Percentiles rank a stretch among this genome's conserved stretches.
Evolutionary conservation across 805 yeast genomes (phyloP).

Genomic region (Kluyveromyces siamensis): DNA sequence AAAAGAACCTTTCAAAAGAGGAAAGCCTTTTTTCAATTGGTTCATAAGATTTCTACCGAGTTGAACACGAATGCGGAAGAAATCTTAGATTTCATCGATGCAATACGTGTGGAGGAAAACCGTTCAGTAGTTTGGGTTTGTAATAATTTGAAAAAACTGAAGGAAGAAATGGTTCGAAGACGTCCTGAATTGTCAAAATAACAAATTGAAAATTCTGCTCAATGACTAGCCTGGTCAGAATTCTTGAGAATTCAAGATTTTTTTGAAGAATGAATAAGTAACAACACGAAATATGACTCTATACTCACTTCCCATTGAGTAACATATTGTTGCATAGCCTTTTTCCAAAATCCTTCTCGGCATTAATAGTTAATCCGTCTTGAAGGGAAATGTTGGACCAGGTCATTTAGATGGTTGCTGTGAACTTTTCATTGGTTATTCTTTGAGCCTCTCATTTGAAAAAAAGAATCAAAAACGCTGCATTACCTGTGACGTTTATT

Average conservation of each 20-base stretch:
- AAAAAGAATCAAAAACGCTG: no score
- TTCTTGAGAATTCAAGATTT: not conserved
- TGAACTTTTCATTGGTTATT: no score
- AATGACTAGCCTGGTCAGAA: no score
- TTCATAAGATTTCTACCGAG: constrained; percentile 4
- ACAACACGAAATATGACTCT: no score
- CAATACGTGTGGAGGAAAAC: constrained; percentile 4
- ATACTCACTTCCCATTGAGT: no score
- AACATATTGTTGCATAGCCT: no score
- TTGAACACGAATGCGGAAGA: constrained; percentile 1
- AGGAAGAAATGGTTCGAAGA: constrained; percentile 2
- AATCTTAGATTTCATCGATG: constrained; percentile 7
- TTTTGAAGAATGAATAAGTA: not conserved
- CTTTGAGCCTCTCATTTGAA: no score
- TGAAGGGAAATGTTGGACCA: no score
- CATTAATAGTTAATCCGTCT: no score
- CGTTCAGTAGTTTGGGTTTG: constrained; percentile 9
- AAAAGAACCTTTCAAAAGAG: constrained; percentile 9
- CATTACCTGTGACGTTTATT: no score
- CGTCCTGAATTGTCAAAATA: constrained; percentile 1
- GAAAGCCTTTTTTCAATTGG: constrained; percentile 8
- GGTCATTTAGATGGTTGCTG: no score
- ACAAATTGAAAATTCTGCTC: not conserved
- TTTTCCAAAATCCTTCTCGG: no score
- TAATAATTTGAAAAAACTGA: constrained; percentile 6